These are phyloP conservation scores for Zostera marina DNA, from an alignment of 116 monocot species.

Conservation along the genomic window DNA sequence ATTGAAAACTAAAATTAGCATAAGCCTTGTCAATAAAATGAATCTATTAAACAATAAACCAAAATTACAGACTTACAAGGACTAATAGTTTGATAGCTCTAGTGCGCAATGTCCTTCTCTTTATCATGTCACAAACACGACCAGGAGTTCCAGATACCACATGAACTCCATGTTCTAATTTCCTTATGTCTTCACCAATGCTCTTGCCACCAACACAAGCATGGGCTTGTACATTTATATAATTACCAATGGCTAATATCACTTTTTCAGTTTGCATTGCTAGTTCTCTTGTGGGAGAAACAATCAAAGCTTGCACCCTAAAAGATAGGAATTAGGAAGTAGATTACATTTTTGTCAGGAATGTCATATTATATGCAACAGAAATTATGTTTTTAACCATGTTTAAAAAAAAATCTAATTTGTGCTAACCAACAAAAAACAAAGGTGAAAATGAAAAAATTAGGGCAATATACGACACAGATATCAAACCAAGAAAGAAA, in stretches of 20 bases:
- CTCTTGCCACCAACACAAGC: conserved; percentile 99
- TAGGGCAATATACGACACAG: too few species aligned
- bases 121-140: conserved; percentile 99
- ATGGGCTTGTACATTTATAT: conserved; percentile 79
- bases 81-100: conserved; percentile 83
- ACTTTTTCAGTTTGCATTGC: conserved; percentile 93
- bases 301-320: conserved; percentile 92
- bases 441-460: not conserved
- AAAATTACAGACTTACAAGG: conserved; percentile 38
- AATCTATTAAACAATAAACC: not conserved
- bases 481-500: too few species aligned
- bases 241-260: conserved; percentile 75
- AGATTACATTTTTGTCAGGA: not conserved
- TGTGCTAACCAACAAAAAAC: not conserved
- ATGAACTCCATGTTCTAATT: conserved; percentile 89
- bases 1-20: not conserved
- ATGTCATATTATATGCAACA: not conserved
- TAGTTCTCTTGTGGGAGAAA: conserved; percentile 98
- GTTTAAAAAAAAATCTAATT: too few species aligned
- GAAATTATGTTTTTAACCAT: too few species aligned
- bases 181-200: conserved; percentile 93
- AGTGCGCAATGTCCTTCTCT: conserved; percentile 84
- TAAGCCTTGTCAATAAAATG: not conserved
- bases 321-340: not conserved
- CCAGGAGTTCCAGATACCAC: conserved; percentile 96